Evolutionary conservation across 2,329 filamentous ascomycete genomes (phyloP).

Genomic region (Madurella fahalii): DNA sequence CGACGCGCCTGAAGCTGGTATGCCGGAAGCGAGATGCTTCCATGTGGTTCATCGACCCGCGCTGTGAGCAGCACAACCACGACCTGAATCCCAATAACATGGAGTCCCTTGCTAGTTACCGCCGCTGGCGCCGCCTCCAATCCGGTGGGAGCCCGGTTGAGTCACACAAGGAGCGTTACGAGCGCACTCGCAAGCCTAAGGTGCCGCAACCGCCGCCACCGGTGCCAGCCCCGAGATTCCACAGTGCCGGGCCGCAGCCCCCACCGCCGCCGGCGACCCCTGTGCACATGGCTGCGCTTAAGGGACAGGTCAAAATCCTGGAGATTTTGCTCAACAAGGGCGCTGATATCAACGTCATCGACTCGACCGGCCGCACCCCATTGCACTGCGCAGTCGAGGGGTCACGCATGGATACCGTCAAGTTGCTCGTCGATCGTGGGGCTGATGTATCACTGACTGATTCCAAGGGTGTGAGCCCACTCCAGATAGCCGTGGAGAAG

Average conservation of each 20-base stretch:
- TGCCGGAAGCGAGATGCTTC: slow-evolving; percentile 18
- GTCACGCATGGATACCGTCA: slow-evolving; percentile 14
- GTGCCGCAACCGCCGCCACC: slow-evolving; percentile 2
- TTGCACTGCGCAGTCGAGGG: slow-evolving; percentile 23
- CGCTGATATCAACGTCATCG: slow-evolving; percentile 17
- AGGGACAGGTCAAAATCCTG: slow-evolving; percentile 22
- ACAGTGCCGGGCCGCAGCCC: slow-evolving; percentile 12
- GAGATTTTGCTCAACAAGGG: slow-evolving; percentile 22
- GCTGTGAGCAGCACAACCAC: slow-evolving; percentile 25
- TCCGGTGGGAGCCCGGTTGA: slow-evolving; percentile 9
- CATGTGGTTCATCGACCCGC: slow-evolving; percentile 25
- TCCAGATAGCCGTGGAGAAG: slow-evolving; percentile 22
- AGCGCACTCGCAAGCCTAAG: slow-evolving; percentile 3
- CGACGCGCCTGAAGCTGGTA: slow-evolving; percentile 20
- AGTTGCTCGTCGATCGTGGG: slow-evolving; percentile 16
- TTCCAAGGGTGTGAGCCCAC: slow-evolving; percentile 15
- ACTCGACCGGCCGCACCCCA: slow-evolving; percentile 20
- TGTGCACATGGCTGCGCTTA: slow-evolving; percentile 22
- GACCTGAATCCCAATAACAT: slow-evolving; percentile 20
- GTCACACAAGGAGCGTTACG: slow-evolving; percentile 16
- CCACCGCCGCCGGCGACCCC: slow-evolving; percentile 16
- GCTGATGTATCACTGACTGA: slow-evolving; percentile 17
- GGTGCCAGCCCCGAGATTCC: slow-evolving; percentile 20
- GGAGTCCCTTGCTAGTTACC: slow-evolving; percentile 20
- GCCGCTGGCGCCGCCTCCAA: slow-evolving; percentile 20